These are phyloP conservation scores for Fusarium nematophilum DNA, from an alignment of 2,329 filamentous ascomycete species.

Conservation along the genomic window DNA sequence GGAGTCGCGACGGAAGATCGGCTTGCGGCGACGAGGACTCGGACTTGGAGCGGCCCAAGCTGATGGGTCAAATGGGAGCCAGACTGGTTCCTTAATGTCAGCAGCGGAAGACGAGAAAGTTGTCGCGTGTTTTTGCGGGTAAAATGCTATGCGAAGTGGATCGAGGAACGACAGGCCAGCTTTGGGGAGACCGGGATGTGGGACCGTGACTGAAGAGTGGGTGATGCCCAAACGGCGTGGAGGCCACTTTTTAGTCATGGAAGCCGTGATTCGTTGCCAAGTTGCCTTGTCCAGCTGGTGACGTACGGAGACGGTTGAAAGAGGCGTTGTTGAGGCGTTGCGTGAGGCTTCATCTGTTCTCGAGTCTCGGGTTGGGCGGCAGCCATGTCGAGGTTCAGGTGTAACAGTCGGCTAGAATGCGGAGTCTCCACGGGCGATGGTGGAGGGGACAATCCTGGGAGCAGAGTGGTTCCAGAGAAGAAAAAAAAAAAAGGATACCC, in stretches of 20 bases:
- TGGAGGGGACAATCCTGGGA: constrained; percentile 20
- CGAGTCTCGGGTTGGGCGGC: neutral
- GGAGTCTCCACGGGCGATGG: constrained; percentile 24
- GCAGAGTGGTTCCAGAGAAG: constrained; percentile 18
- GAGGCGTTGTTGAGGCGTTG: constrained; percentile 20
- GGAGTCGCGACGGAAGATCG: constrained; percentile 19
- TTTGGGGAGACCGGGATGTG: constrained; percentile 43
- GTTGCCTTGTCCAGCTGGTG: constrained; percentile 10
- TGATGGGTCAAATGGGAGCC: constrained; percentile 25
- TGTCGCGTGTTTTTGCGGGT: constrained; percentile 46
- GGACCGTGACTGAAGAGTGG: constrained; percentile 38
- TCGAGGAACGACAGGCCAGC: constrained; percentile 36
- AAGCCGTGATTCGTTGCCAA: constrained; percentile 26
- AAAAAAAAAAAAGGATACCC: no score
- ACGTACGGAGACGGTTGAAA: constrained; percentile 18
- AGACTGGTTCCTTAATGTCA: constrained; percentile 40
- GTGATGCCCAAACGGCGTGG: constrained; percentile 32
- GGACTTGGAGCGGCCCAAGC: constrained; percentile 20
- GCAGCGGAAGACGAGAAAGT: constrained; percentile 30
- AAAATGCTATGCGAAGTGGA: constrained; percentile 42
- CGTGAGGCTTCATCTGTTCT: constrained; percentile 16
- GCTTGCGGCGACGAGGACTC: constrained; percentile 9
- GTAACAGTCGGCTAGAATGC: constrained; percentile 28
- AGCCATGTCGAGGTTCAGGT: constrained; percentile 10
- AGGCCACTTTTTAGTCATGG: constrained; percentile 32